A percentile compares a stretch with the other conserved stretches of the same genome.
These are phyloP conservation scores for Asterella californica DNA, from an alignment of 225 moss, liverwort and hornwort species.

Conservation along the genomic window DNA sequence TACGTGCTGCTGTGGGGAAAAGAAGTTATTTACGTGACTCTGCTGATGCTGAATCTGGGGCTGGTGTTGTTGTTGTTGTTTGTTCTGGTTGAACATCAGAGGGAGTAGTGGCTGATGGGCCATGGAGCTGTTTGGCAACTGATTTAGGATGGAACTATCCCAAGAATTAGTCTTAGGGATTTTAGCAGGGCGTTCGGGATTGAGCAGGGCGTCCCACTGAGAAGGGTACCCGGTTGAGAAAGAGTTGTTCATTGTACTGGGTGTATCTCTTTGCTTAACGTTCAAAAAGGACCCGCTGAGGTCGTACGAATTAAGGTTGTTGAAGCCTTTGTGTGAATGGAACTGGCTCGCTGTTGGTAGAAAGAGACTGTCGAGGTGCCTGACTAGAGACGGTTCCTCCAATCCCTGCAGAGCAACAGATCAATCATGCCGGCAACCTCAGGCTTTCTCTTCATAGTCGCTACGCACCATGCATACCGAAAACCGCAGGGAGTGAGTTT, in stretches of 20 bases:
- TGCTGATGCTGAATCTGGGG: conserved; percentile 30
- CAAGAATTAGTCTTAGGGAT: conserved; percentile 48
- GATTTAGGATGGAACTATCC: conserved; percentile 31
- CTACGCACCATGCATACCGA: background rate
- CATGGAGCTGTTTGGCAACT: conserved; percentile 29
- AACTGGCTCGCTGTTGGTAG: conserved; percentile 18
- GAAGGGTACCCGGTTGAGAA: conserved; percentile 37
- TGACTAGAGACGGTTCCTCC: conserved; percentile 49
- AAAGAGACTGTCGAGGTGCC: conserved; percentile 47
- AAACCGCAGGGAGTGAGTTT: too few species aligned
- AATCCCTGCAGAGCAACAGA: conserved; percentile 31
- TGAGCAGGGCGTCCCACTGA: conserved; percentile 43
- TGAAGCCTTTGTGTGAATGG: conserved; percentile 3
- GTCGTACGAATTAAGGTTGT: conserved; percentile 23
- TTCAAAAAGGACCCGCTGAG: conserved; percentile 19
- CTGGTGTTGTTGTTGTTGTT: conserved; percentile 21
- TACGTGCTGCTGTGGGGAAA: conserved; percentile 41
- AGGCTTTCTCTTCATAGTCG: background rate
- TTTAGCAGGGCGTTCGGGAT: conserved; percentile 58
- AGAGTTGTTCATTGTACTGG: conserved; percentile 9
- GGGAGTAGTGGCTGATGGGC: conserved; percentile 43
- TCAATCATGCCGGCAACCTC: conserved; percentile 1
- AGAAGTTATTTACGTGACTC: conserved; percentile 4
- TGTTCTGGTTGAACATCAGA: conserved; percentile 26
- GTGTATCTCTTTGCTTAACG: conserved; percentile 15